Base-by-base conservation (phyloP, 2,329 filamentous ascomycete species). In the Diaporthe humulicola region DNA sequence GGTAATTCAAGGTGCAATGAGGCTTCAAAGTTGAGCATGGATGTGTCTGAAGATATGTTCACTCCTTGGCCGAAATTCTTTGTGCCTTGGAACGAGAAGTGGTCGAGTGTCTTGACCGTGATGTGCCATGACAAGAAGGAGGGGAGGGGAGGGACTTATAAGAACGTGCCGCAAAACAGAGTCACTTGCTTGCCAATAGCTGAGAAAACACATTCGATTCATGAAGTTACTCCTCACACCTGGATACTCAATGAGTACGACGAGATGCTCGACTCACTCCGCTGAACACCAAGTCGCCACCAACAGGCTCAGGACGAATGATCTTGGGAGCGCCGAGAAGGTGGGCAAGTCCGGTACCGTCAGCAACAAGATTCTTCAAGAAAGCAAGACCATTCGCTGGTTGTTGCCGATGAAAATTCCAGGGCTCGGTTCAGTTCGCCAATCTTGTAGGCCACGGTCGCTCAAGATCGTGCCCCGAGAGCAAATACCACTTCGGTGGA, bases 391-490 rank as follows among this genome's bases (percentile, higher is more conserved):
- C 9, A 22, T 40, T 54, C 48, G 33, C n/a, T 40, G 48, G 22
- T 40, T 3, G 17, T 54, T 69, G 45, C 48, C 48, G 48, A 38
- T 28, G 15, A 17, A 25, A 15, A 14, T 28, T 15, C 64, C 15
- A 28, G 33, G 33, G 33, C 52, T 22, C 48, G 64, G 64, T 22
- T 15, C n/a, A 22, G 33, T 52, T 54, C 48, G 64, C 48, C 33
- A 54, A 28, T 12, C 4, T 30, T n/a, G 64, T 38, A 28, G 48
- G 25, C n/a, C 14, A 22, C n/a, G 28, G 64, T 69, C 38, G 48
- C 33, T 54, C 64, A 54, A 54, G 8, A 40, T 40, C 22, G n/a
- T 69, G 64, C 64, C 64, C 64, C 48, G 25, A 22, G n/a, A 54
- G 15, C 22, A 40, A 15, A 28, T 54, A 54, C 48, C 48, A 40